Conservation (phyloP, 768 basidiomycete species). For the Suillus clintonianus region DNA sequence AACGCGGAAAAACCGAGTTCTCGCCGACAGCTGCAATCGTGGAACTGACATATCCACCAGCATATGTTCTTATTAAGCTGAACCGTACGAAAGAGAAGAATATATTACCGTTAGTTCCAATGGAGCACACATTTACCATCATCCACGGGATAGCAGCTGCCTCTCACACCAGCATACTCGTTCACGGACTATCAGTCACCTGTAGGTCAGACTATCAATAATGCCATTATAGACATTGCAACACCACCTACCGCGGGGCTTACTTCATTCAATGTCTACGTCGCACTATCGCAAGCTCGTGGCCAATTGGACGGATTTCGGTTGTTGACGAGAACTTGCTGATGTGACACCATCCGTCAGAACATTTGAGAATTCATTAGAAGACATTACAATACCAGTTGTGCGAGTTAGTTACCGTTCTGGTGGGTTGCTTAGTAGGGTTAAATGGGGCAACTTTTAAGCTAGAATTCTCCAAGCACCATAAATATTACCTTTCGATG, state of each 20-base stretch:
- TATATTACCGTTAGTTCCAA: slow-evolving; percentile 33
- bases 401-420: too few relatives aligned
- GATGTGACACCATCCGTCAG: slow-evolving; percentile 8
- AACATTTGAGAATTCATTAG: slow-evolving; percentile 1
- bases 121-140: slow-evolving; percentile 14
- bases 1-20: too few relatives aligned
- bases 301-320: slow-evolving; percentile 28
- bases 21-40: too few relatives aligned
- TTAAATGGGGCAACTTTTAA: too few relatives aligned
- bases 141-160: slow-evolving; percentile 24
- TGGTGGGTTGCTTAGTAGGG: too few relatives aligned
- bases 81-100: slow-evolving; percentile 13
- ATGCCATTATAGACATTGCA: slow-evolving; percentile 40
- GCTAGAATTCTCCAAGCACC: too few relatives aligned
- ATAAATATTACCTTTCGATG: too few relatives aligned
- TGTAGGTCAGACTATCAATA: slow-evolving; percentile 42
- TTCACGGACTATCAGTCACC: slow-evolving; percentile 45
- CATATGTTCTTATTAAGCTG: too few relatives aligned
- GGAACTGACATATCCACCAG: too few relatives aligned
- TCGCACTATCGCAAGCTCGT: slow-evolving; percentile 37
- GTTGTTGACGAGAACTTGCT: slow-evolving; percentile 23
- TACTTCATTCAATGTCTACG: slow-evolving; percentile 40
- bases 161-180: slow-evolving; percentile 39
- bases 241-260: slow-evolving; percentile 32
- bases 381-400: too few relatives aligned